Conservation (phyloP, 176 grass and related monocot species). For the bread wheat (Triticum aestivum) region DNA sequence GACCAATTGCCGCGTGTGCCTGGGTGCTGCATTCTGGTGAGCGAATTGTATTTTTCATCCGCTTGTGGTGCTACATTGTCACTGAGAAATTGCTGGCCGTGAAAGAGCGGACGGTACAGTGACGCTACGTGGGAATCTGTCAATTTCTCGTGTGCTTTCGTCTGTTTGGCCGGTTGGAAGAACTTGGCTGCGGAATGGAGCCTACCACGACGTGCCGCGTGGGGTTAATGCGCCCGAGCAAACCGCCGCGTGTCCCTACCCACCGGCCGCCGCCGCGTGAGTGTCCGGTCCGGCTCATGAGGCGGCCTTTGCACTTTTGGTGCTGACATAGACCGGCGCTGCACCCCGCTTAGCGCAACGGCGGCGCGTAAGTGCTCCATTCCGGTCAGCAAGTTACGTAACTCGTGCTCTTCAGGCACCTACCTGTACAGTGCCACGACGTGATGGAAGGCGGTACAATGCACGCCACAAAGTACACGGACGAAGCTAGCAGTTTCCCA, state of each 20-base stretch:
- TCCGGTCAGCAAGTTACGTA: neutral
- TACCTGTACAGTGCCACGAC: neutral
- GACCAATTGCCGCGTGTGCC: neutral
- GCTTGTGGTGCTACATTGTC: neutral
- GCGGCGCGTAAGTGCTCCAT: neutral
- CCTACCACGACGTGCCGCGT: constrained; percentile 5
- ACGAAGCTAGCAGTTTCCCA: neutral
- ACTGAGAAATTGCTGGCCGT: neutral
- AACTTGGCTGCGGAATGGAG: neutral
- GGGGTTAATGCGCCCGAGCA: neutral
- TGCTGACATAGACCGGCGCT: neutral
- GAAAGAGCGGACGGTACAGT: too few species aligned
- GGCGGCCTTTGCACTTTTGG: neutral
- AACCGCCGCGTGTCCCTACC: neutral
- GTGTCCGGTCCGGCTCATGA: neutral
- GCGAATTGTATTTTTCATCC: neutral
- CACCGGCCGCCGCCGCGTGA: neutral
- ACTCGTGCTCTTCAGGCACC: neutral
- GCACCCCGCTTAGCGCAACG: neutral
- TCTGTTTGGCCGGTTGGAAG: neutral
- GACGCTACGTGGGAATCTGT: neutral
- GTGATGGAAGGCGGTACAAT: neutral
- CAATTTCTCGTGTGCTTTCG: neutral
- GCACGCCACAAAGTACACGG: neutral
- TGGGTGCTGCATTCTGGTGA: neutral